Evolutionary conservation across 306 rosid species (phyloP).

Genomic region (Leucaena leucocephala): DNA sequence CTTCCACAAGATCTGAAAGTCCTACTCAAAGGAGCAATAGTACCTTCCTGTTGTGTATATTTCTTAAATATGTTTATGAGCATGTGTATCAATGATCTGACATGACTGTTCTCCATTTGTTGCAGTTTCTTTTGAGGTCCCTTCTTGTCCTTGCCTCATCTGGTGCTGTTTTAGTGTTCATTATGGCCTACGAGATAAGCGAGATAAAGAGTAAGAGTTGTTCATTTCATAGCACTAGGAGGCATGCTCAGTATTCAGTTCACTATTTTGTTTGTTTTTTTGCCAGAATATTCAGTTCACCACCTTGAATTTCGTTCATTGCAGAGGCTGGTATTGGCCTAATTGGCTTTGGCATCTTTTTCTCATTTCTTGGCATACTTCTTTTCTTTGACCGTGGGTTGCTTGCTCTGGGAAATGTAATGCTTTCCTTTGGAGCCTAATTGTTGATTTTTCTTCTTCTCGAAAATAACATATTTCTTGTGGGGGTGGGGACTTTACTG

Average conservation of each 20-base stretch:
- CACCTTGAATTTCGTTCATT: conserved; percentile 11
- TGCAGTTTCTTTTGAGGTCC: conserved; percentile 39
- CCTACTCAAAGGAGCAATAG: neutral
- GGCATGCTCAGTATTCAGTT: conserved; percentile 4
- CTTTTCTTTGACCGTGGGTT: conserved; percentile 91
- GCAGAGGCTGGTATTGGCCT: conserved; percentile 94
- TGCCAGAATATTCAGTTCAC: neutral
- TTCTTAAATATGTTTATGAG: neutral
- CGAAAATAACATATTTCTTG: neutral
- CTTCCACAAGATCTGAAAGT: neutral
- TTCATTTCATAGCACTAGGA: neutral
- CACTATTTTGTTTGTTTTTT: neutral
- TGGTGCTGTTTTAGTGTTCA: conserved; percentile 26
- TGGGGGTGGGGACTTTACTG: neutral
- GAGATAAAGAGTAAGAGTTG: conserved; percentile 77
- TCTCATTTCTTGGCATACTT: conserved; percentile 77
- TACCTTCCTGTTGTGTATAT: neutral
- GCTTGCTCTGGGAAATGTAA: conserved; percentile 90
- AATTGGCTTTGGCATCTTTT: conserved; percentile 78
- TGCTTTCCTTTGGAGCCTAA: conserved; percentile 37
- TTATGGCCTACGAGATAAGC: conserved; percentile 70
- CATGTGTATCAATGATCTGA: neutral
- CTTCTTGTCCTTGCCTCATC: conserved; percentile 31
- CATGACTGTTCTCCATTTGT: conserved; percentile 22
- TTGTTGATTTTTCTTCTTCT: neutral